These are phyloP conservation scores for Pseudozyma thailandica DNA, from an alignment of 1,284 basidiomycete species.

Conservation along the genomic window DNA sequence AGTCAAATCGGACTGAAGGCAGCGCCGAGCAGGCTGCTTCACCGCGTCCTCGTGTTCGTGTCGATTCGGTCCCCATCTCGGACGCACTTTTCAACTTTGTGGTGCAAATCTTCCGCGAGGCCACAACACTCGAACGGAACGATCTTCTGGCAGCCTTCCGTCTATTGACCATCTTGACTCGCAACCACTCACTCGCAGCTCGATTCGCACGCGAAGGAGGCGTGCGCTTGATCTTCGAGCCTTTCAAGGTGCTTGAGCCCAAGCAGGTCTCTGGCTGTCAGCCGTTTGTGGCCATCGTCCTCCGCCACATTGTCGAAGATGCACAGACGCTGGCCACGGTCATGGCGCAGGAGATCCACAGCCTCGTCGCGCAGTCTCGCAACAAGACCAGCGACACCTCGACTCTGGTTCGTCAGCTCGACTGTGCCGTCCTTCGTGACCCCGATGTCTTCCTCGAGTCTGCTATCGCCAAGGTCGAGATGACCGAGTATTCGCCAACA, in stretches of 20 bases:
- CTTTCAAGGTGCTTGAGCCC: constrained; percentile 51
- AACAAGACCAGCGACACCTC: constrained; percentile 74
- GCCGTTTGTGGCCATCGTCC: constrained; percentile 83
- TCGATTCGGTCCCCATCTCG: constrained; percentile 58
- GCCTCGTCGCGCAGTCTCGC: constrained; percentile 61
- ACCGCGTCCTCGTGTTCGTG: constrained; percentile 24
- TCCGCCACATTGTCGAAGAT: constrained; percentile 91
- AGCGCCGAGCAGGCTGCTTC: constrained; percentile 4
- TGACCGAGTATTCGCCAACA: constrained; percentile 53
- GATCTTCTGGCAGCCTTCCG: constrained; percentile 60
- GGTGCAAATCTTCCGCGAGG: constrained; percentile 66
- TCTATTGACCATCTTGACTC: constrained; percentile 58
- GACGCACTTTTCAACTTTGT: constrained; percentile 43
- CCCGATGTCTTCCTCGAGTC: constrained; percentile 80
- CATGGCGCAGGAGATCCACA: constrained; percentile 81
- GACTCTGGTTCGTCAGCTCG: constrained; percentile 80
- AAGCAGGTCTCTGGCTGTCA: constrained; percentile 73
- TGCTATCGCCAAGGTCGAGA: constrained; percentile 51
- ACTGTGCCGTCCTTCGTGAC: constrained; percentile 84
- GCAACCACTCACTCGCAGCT: constrained; percentile 41
- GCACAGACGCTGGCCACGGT: constrained; percentile 75
- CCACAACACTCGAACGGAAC: constrained; percentile 41
- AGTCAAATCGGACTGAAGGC: background rate
- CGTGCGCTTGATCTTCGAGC: constrained; percentile 54
- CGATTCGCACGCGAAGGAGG: constrained; percentile 48